These are phyloP conservation scores for Dactylorhiza incarnata DNA, from an alignment of 106 monocot genomes.

Conservation along the genomic window DNA sequence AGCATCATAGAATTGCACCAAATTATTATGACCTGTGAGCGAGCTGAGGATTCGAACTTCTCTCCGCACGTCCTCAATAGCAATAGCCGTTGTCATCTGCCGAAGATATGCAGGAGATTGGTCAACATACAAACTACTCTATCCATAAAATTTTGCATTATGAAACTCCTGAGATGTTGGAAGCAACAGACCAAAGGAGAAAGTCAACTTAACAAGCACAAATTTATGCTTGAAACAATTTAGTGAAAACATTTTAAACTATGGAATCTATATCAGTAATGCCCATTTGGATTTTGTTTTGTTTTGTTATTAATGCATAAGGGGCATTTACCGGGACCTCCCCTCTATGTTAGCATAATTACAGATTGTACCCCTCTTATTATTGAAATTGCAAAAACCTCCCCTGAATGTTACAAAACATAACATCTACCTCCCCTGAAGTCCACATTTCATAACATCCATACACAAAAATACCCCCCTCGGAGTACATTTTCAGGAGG, in stretches of 20 bases:
- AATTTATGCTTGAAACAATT: background rate
- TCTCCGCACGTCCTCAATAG: constrained; percentile 89
- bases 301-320: too few species aligned
- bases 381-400: too few species aligned
- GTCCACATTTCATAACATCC: too few species aligned
- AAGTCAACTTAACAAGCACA: background rate
- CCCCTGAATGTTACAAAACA: too few species aligned
- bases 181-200: background rate
- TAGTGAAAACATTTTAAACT: background rate
- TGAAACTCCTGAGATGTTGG: background rate
- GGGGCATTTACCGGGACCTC: too few species aligned
- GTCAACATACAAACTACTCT: background rate
- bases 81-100: constrained; percentile 88
- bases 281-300: too few species aligned
- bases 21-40: constrained; percentile 69
- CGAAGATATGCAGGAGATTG: constrained; percentile 10
- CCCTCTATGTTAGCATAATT: too few species aligned
- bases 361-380: too few species aligned
- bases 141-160: constrained; percentile 1
- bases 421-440: too few species aligned
- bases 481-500: too few species aligned
- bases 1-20: constrained; percentile 81
- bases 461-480: too few species aligned
- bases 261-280: background rate
- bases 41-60: constrained; percentile 85